These are phyloP conservation scores for Dictyostelium purpureum DNA, from an alignment of 78 protist species.

Conservation along the genomic window DNA sequence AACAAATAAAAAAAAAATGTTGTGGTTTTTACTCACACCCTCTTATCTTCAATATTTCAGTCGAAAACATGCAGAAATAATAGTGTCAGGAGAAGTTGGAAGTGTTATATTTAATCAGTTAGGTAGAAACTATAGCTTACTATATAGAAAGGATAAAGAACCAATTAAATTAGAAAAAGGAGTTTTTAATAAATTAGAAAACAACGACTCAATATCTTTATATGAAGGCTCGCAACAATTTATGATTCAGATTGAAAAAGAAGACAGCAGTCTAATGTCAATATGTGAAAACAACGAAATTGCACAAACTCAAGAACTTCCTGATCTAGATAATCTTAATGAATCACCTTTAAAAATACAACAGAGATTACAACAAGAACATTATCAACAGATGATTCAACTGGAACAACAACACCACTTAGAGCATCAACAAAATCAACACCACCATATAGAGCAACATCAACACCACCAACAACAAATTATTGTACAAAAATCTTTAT, in stretches of 20 bases:
- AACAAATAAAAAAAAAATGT: background rate
- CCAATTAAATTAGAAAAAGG: conserved; percentile 2
- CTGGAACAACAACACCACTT: background rate
- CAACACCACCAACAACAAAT: background rate
- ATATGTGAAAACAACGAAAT: background rate
- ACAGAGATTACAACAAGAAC: conserved; percentile 14
- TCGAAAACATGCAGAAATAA: conserved; percentile 74
- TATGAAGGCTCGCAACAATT: conserved; percentile 8
- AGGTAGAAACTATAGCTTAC: conserved; percentile 21
- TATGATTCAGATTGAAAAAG: conserved; percentile 1
- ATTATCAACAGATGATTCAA: background rate
- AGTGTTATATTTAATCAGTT: conserved; percentile 45
- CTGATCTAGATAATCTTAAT: background rate
- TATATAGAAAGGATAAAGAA: background rate
- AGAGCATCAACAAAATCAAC: background rate
- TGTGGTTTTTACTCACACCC: too few relatives aligned
- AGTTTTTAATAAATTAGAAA: background rate
- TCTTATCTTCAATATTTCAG: too few relatives aligned
- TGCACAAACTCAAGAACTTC: background rate
- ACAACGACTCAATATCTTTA: background rate
- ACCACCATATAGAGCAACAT: background rate
- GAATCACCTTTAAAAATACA: background rate
- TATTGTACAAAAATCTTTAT: too few relatives aligned
- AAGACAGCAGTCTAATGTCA: background rate
- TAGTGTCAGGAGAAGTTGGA: conserved; percentile 29